Percentiles rank a stretch among this genome's conserved stretches.
These are phyloP conservation scores for Penicillium expansum DNA, from an alignment of 2,329 filamentous ascomycete genomes.

Conservation along the genomic window DNA sequence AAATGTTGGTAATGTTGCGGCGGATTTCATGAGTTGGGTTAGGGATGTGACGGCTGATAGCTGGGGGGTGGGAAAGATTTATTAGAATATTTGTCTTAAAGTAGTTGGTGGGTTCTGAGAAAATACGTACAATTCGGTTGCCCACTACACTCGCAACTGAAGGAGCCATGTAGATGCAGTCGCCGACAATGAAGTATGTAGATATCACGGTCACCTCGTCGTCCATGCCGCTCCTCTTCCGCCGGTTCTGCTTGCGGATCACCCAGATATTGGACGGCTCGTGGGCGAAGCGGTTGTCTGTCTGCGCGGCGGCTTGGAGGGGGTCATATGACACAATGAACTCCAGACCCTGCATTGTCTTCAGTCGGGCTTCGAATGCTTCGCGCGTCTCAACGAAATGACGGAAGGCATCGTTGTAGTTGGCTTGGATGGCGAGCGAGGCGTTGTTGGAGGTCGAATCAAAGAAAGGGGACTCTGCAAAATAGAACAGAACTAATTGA, in stretches of 20 bases:
- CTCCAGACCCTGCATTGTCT: constrained; percentile 56
- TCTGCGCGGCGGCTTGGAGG: constrained; percentile 46
- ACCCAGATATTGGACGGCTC: constrained; percentile 56
- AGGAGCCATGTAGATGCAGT: constrained; percentile 61
- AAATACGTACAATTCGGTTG: constrained; percentile 49
- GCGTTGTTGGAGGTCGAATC: constrained; percentile 61
- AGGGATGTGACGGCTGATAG: constrained; percentile 57
- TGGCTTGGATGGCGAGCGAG: constrained; percentile 53
- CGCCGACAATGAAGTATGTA: constrained; percentile 61
- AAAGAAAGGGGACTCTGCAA: constrained; percentile 62
- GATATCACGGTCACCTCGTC: constrained; percentile 55
- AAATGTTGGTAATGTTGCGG: constrained; percentile 55
- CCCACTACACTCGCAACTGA: constrained; percentile 58
- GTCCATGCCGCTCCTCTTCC: constrained; percentile 42
- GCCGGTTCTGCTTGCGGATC: constrained; percentile 57
- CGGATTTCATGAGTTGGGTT: constrained; percentile 54
- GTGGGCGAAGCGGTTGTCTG: constrained; percentile 42
- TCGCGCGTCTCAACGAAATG: constrained; percentile 54
- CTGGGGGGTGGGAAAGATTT: constrained; percentile 29
- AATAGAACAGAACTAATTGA: constrained; percentile 58
- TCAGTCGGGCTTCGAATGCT: constrained; percentile 55
- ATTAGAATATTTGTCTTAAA: constrained; percentile 3
- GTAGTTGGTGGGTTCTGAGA: not conserved
- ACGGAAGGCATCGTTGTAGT: constrained; percentile 49
- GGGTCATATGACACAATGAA: constrained; percentile 61